Evolutionary conservation across 257 asterid genomes (phyloP).

Genomic region (Lithospermum erythrorhizon): DNA sequence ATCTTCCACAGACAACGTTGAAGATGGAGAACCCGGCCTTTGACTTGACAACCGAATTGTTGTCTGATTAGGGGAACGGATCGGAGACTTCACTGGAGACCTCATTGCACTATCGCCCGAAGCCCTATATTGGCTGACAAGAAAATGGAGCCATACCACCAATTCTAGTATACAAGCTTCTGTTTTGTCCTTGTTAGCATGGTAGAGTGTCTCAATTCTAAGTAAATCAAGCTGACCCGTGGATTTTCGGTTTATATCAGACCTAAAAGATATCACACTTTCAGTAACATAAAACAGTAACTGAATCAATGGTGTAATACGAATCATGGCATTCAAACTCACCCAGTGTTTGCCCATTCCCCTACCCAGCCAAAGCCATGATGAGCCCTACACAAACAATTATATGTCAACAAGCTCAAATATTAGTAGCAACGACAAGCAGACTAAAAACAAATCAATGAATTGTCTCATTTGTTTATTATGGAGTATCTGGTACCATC

Average conservation of each 20-base stretch:
- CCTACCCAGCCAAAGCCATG: constrained; percentile 99
- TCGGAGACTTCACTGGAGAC: constrained; percentile 46
- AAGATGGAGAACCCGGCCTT: constrained; percentile 8
- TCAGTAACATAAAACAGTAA: background rate
- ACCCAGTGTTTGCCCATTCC: constrained; percentile 99
- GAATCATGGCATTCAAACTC: constrained; percentile 19
- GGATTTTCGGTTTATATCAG: constrained; percentile 50
- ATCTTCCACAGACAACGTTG: constrained; percentile 69
- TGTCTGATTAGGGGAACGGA: constrained; percentile 49
- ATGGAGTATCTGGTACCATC: background rate
- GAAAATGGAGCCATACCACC: constrained; percentile 76
- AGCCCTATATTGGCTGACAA: constrained; percentile 47
- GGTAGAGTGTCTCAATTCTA: constrained; percentile 82
- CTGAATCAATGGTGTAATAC: background rate
- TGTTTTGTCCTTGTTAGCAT: constrained; percentile 66
- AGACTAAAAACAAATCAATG: background rate
- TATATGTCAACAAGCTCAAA: background rate
- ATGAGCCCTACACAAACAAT: constrained; percentile 53
- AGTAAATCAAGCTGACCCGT: constrained; percentile 53
- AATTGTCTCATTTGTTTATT: too few relatives aligned
- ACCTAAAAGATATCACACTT: constrained; percentile 23
- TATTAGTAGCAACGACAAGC: constrained; percentile 6
- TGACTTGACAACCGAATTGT: constrained; percentile 8
- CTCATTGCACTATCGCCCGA: constrained; percentile 44
- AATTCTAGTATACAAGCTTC: constrained; percentile 66